Percentiles rank a stretch among this genome's conserved stretches.
Conservation (phyloP, 768 basidiomycete species). For the Auriculariales sp. region DNA sequence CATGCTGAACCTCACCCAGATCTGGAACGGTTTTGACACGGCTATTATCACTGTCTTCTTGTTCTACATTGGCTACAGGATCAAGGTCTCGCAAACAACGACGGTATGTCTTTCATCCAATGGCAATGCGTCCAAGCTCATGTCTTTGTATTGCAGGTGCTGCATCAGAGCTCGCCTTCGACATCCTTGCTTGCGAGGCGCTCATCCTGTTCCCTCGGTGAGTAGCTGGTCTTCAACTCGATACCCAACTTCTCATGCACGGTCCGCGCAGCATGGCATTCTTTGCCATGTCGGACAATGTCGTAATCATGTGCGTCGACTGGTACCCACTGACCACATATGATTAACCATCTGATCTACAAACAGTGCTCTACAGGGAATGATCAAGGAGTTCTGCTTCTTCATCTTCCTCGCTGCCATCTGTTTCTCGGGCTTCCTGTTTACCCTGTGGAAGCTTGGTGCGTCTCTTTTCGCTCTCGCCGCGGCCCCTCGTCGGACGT, state of each 20-base stretch:
- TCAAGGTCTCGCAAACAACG: constrained; percentile 35
- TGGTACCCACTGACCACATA: background rate
- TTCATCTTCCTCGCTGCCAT: constrained; percentile 65
- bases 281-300: constrained; percentile 64
- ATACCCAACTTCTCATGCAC: background rate
- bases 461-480: background rate
- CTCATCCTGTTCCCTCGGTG: constrained; percentile 78
- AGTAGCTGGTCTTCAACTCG: constrained; percentile 5
- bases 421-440: constrained; percentile 68
- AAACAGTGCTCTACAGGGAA: constrained; percentile 57
- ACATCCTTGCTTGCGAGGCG: constrained; percentile 70
- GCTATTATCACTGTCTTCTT: constrained; percentile 57
- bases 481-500: background rate
- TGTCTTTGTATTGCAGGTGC: constrained; percentile 17
- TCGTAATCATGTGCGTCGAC: constrained; percentile 52
- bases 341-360: background rate
- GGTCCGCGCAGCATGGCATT: constrained; percentile 51
- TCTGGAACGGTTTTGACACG: constrained; percentile 87
- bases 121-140: background rate
- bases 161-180: constrained; percentile 57
- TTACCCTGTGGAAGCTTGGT: constrained; percentile 29
- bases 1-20: too few relatives aligned
- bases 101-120: constrained; percentile 27
- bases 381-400: constrained; percentile 65
- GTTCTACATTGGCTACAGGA: constrained; percentile 48